phyloP scores from a whole-genome alignment of 805 yeast genomes.

The Schizosaccharomyces lindneri region DNA sequence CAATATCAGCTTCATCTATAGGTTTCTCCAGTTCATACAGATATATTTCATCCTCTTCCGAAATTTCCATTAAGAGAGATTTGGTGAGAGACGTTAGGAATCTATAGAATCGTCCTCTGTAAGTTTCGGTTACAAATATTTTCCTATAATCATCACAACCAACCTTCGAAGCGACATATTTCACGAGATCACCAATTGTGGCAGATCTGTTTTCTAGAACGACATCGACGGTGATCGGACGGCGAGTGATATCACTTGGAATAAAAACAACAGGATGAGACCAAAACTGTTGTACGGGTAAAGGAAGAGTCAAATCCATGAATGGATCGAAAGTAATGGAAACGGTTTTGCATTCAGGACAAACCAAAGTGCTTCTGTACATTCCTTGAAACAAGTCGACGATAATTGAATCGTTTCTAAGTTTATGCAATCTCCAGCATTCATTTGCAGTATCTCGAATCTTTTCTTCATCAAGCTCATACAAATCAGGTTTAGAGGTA shows the following conservation, averaged over 20 bases:
- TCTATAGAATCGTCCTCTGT: neutral
- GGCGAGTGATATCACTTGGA: conserved; percentile 17
- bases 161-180: neutral
- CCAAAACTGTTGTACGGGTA: conserved; percentile 62
- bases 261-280: conserved; percentile 34
- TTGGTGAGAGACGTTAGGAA: conserved; percentile 39
- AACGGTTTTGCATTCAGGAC: conserved; percentile 61
- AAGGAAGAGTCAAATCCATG: conserved; percentile 68
- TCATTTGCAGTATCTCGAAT: conserved; percentile 37
- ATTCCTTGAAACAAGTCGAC: conserved; percentile 72
- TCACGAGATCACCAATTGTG: conserved; percentile 24
- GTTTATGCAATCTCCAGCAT: conserved; percentile 60
- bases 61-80: conserved; percentile 60
- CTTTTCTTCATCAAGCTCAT: conserved; percentile 23
- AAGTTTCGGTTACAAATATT: neutral
- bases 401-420: conserved; percentile 64
- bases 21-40: neutral
- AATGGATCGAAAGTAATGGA: conserved; percentile 86
- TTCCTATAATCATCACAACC: neutral
- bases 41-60: conserved; percentile 33
- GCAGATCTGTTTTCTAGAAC: conserved; percentile 38
- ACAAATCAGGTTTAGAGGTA: conserved; percentile 62
- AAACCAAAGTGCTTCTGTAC: conserved; percentile 68
- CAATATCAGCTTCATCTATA: neutral
- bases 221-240: conserved; percentile 33